A percentile compares a stretch with the other conserved stretches of the same genome.
Conservation (phyloP, 805 yeast genomes). For the Candida vaughaniae region DNA sequence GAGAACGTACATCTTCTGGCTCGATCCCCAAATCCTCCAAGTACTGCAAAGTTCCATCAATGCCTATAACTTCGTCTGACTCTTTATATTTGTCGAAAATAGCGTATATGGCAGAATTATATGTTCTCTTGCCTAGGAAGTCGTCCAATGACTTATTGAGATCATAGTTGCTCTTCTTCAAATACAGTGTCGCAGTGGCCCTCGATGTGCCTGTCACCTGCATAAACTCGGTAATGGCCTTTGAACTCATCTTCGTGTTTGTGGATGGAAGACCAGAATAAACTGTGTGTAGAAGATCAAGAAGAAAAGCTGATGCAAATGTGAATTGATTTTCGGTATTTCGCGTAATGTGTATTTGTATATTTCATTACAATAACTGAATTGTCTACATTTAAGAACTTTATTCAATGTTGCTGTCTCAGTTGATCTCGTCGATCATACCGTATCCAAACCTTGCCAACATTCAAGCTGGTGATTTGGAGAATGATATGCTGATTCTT, state of each 20-base stretch:
- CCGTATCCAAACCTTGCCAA: constrained; percentile 9
- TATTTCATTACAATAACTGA: background rate
- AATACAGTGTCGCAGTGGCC: constrained; percentile 34
- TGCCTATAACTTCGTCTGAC: constrained; percentile 49
- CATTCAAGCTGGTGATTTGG: constrained; percentile 10
- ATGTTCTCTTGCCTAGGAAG: constrained; percentile 17
- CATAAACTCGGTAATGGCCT: constrained; percentile 23
- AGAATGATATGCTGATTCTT: constrained; percentile 14
- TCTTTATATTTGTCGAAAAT: constrained; percentile 37
- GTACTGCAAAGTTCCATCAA: constrained; percentile 75
- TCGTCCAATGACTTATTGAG: constrained; percentile 31
- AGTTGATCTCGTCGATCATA: constrained; percentile 8
- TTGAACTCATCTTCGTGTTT: constrained; percentile 1
- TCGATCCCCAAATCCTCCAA: constrained; percentile 65
- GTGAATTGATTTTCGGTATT: background rate
- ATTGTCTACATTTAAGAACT: background rate
- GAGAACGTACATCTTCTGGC: constrained; percentile 71
- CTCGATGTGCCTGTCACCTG: constrained; percentile 39
- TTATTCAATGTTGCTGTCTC: too few species aligned
- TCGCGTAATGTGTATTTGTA: background rate
- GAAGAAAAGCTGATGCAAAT: too few species aligned
- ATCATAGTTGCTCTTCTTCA: constrained; percentile 30
- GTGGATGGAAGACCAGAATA: background rate
- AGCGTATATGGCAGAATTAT: constrained; percentile 20
- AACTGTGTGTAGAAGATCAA: too few species aligned